Evolutionary conservation across 2,329 filamentous ascomycete species (phyloP), one percentile per base, ranked within the genome.

Genomic region (Waltergamsia citrina): DNA sequence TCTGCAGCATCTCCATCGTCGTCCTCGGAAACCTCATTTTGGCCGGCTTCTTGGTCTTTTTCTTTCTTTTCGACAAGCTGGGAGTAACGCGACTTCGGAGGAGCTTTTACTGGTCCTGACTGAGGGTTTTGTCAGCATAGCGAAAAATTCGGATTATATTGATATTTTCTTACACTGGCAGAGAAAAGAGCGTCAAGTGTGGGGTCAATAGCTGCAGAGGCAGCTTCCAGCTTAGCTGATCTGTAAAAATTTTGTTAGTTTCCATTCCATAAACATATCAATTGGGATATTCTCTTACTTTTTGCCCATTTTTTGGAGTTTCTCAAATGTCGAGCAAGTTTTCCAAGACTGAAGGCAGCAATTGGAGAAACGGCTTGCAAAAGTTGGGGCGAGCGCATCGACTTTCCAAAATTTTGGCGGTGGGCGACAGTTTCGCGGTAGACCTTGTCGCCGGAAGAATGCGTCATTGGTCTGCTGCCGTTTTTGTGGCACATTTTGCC

Each of bases 141-240:
- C 30, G 10, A 38, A 35, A 36, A 10, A 21, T 20, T 14, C 10
- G 17, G 10, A 4, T 20, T 21, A 24, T 30, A 15, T 17, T 21
- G 12, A 19, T 20, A 17, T 33, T 11, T 38, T 70, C 78, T 62
- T 70, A 85, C 81, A 65, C 82, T 86, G 37, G 69, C 65, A 37
- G 78, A 70, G 59, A 87, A 87, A 25, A 87, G 67, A 40, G 79
- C 77, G 48, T 78, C 69, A 44, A 87, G 64, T 36, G 68, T 62
- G 53, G 81, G 79, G 63, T 87, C 81, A 39, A 86, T 65, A 39
- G 68, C 65, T 54, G 72, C 72, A 37, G 62, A 57, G 23, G 66
- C 57, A 41, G 62, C 64, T 33, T 54, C 43, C 39, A 74, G 46
- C 37, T 48, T 45, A 29, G 51, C 46, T 50, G 56, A 57, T 43